Percentiles rank a stretch among this genome's conserved stretches.
Evolutionary conservation across 768 basidiomycete genomes (phyloP).

Genomic region (Lactifluus rugatus): DNA sequence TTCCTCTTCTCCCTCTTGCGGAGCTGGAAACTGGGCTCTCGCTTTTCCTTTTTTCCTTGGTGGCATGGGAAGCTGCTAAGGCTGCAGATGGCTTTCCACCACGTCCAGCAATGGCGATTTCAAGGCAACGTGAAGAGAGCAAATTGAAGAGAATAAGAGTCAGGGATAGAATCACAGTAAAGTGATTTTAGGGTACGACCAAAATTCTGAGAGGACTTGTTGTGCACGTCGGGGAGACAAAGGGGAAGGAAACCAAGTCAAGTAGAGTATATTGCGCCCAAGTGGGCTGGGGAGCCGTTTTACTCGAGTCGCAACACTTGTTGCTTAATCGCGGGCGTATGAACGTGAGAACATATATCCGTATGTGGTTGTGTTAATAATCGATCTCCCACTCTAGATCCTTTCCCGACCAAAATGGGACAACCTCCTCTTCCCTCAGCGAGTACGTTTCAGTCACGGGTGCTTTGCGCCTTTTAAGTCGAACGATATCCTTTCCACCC

Average conservation of each 20-base stretch:
- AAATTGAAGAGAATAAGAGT: neutral
- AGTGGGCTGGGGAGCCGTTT: neutral
- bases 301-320: neutral
- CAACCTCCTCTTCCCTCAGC: conserved; percentile 42
- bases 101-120: neutral
- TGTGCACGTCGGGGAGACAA: neutral
- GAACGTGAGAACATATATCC: conserved; percentile 13
- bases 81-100: neutral
- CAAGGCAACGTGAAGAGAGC: neutral
- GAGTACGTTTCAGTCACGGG: conserved; percentile 42
- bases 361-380: neutral
- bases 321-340: neutral
- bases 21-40: conserved; percentile 5
- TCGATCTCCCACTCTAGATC: conserved; percentile 56
- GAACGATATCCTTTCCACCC: conserved; percentile 28
- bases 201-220: neutral
- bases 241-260: neutral
- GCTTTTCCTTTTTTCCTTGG: conserved; percentile 17
- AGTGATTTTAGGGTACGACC: neutral
- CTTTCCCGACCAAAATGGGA: conserved; percentile 87
- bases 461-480: conserved; percentile 33
- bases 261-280: neutral
- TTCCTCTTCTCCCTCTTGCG: conserved; percentile 9
- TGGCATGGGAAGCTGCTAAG: conserved; percentile 2
- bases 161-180: neutral